These are phyloP conservation scores for Dictyophora rubrovolvata DNA, from an alignment of 768 basidiomycete species.

Conservation along the genomic window DNA sequence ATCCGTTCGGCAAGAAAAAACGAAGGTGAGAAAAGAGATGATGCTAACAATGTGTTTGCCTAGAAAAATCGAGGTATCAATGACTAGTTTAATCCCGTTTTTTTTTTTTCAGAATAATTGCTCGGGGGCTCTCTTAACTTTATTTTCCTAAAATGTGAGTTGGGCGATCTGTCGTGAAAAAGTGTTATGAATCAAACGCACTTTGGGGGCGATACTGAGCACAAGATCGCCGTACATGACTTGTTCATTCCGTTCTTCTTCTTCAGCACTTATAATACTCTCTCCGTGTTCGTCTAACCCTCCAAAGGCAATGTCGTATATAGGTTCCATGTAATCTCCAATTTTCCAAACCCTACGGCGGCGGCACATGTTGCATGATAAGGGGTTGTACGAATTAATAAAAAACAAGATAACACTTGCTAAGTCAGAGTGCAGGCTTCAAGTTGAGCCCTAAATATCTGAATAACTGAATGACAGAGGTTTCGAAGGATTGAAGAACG, in stretches of 20 bases:
- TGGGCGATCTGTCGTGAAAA: neutral
- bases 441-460: too few species aligned
- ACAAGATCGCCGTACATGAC: slow-evolving; percentile 45
- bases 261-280: slow-evolving; percentile 34
- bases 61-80: slow-evolving; percentile 16
- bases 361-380: too few species aligned
- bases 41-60: slow-evolving; percentile 64
- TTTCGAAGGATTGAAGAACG: too few species aligned
- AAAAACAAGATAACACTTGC: too few species aligned
- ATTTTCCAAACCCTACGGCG: too few species aligned
- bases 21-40: slow-evolving; percentile 63
- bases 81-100: too few species aligned
- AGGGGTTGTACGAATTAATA: too few species aligned
- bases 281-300: neutral
- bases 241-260: slow-evolving; percentile 30
- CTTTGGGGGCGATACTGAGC: slow-evolving; percentile 52
- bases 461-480: too few species aligned
- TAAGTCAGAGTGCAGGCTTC: too few species aligned
- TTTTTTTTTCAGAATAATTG: neutral
- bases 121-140: slow-evolving; percentile 24
- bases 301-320: neutral
- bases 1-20: slow-evolving; percentile 58
- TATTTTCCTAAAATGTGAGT: slow-evolving; percentile 38
- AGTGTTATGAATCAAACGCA: slow-evolving; percentile 15
- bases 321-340: neutral